Base-by-base conservation (phyloP, 1,284 basidiomycete species). In the Irpex lacteus region DNA sequence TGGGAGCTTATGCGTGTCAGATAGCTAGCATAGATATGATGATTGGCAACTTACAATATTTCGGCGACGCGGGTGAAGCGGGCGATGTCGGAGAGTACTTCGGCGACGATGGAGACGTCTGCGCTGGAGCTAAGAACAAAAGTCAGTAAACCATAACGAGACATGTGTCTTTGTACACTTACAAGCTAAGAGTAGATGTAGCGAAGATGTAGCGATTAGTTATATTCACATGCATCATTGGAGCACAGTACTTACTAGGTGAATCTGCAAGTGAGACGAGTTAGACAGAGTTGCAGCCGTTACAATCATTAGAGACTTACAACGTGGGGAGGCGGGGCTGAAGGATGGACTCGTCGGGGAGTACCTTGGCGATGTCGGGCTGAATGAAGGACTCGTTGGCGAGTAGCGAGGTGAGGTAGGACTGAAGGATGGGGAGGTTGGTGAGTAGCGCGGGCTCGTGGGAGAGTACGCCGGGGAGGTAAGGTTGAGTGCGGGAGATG, bases 381-480 rank as follows among this genome's bases (percentile, higher is more conserved):
- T 92, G 80, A 95, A 96, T 0, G 90, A 90, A 7, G 94, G 93
- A 0, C 91, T 93, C 71, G 88, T 87, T 1, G 91, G 90, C 68
- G 89, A 92, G 75, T 94, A 94, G 18, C 89, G 84, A 11, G 91
- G 92, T 8, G 89, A 92, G 0, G 94, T 92, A 0, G 94, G 94
- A 3, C 91, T 94, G 81, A 94, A 96, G 13, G 90, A 90, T 0
- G 92, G 93, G 1, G 90, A 93, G 0, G 92, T 92, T 0, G 92
- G 92, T 1, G 91, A 93, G 76, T 94, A 95, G 26, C 88, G 83
- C 34, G 94, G 94, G 68, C 92, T 95, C 1, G 94, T 94, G 0
- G 95, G 95, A 2, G 94, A 96, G 73, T 94, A 95, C 15, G 87
- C 87, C 3, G 92, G 93, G 9, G 91, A 92, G 1, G 92, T 93